Base-by-base conservation (phyloP, 768 basidiomycete genomes). In the Termitomyces titanicus region DNA sequence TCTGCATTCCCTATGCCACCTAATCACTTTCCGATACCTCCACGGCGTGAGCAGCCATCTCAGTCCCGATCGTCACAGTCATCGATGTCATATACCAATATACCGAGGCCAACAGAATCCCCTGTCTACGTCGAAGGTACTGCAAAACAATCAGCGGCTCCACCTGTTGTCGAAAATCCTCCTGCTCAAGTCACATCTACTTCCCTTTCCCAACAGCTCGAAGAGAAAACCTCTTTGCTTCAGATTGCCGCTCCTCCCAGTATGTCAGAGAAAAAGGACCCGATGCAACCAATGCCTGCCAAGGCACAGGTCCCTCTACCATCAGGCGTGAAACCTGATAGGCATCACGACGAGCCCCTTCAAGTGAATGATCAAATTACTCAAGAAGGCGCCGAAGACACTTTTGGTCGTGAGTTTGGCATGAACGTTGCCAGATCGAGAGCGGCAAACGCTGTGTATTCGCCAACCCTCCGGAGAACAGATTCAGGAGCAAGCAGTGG, bases 1-100 rank as follows among this genome's bases (percentile, higher is more conserved):
- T 87, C 85, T 31, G 85, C 83, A 0, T 91, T 91, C 66, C 89
- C 89, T 22, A 69, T 78, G 0, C 89, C 89, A 15, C 89, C 89
- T 0, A 82, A 81, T 0, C 87, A 89, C 65, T 81, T 86, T 55
- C 88, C 88, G 12, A 68, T 85, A 34, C 78, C 81, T 27, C 70
- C 66, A 18, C 66, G 68, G 48, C 57, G 60, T 44, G 62, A 64
- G 37, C 67, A 66, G 49, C 25, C 61, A 5, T 66, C 68, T 8
- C 61, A 64, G 29, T 64, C 65, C 7, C 67, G 61, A 40, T 63
- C 66, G 15, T 63, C 63, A 9, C 62, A 63, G 35, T 63, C 66
- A 5, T 61, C 63, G 17, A 35, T 31, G 17, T 66, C 67, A 22
- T 61, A 67, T 40, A 57, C 64, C 33, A 47, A 58, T 42, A 57